phyloP scores from a whole-genome alignment of 169 alveolate species.

The Plasmodium relictum region DNA sequence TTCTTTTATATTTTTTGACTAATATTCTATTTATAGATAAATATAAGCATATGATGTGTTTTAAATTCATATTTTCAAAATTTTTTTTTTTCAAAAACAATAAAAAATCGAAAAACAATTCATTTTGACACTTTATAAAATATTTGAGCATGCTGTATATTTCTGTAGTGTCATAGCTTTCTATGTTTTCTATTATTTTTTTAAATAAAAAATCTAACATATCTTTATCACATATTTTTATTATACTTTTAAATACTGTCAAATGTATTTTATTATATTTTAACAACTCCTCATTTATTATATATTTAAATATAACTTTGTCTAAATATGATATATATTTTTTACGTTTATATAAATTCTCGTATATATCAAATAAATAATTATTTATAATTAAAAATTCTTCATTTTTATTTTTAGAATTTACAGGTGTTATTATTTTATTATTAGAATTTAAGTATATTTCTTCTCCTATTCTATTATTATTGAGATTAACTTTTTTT shows the following conservation, averaged over 20 bases:
- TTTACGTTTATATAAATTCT: slow-evolving; percentile 37
- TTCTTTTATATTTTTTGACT: slow-evolving; percentile 23
- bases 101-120: slow-evolving; percentile 6
- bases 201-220: slow-evolving; percentile 20
- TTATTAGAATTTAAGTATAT: not conserved
- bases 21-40: slow-evolving; percentile 38
- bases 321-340: slow-evolving; percentile 41
- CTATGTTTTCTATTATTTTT: slow-evolving; percentile 26
- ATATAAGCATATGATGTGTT: slow-evolving; percentile 31
- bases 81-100: slow-evolving; percentile 10
- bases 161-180: slow-evolving; percentile 24
- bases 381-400: not conserved
- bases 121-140: slow-evolving; percentile 14
- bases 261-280: slow-evolving; percentile 20
- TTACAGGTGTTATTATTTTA: not conserved
- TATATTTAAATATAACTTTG: slow-evolving; percentile 17
- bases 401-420: not conserved
- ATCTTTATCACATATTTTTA: slow-evolving; percentile 37
- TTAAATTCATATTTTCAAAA: slow-evolving; percentile 43
- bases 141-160: slow-evolving; percentile 8
- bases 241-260: not conserved
- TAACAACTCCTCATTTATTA: slow-evolving; percentile 14
- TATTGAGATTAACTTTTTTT: not conserved
- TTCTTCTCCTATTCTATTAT: not conserved
- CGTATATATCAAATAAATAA: slow-evolving; percentile 16